Evolutionary conservation across 2,329 filamentous ascomycete species (phyloP), one percentile per base, ranked within the genome.

Genomic region (Stemphylium beticola): DNA sequence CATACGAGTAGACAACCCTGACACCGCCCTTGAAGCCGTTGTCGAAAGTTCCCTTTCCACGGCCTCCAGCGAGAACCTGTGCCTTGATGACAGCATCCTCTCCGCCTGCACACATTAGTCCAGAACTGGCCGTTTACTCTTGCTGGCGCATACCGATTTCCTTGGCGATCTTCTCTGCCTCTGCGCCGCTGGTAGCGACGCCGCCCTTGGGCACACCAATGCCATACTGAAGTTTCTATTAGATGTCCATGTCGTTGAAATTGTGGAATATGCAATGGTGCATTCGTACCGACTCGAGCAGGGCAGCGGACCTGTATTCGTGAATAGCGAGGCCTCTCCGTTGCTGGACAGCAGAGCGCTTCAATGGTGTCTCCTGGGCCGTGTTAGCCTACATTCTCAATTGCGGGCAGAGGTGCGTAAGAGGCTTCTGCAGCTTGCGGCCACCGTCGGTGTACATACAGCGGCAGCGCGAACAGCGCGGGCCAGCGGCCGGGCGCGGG

Each of bases 21-120:
- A 99, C 95, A 83, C 95, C 95, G 73, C 95, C 95, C 85, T 99
- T 99, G 77, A 99, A 88, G 72, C 95, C 95, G 80, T 97, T 98
- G 82, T 96, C 92, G 76, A 99, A 99, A 70, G 87, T 89, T 69
- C 95, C 95, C 85, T 99, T 99, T 81, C 95, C 95, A 83, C 95
- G 90, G 65, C 95, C 95, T 81, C 95, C 95, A 61, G 95, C 95
- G 61, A 99, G 90, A 58, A 99, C 95, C 83, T 99, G 95, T 60
- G 95, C 95, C 87, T 99, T 99, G 86, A 99, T 98, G 69, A 99
- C 95, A 87, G 97, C 93, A 78, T 99, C 95, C 76, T 96, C 93
- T 71, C 85, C 85, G 67, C 85, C 89, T 83, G 69, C 54, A 53
- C 46, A 37, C 55, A 64, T 76, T 70, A 77, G 71, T 53, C 48